Percentiles rank a stretch among this genome's conserved stretches.
phyloP scores from a whole-genome alignment of 2,329 filamentous ascomycete species.

The Stemphylium vesicarium region DNA sequence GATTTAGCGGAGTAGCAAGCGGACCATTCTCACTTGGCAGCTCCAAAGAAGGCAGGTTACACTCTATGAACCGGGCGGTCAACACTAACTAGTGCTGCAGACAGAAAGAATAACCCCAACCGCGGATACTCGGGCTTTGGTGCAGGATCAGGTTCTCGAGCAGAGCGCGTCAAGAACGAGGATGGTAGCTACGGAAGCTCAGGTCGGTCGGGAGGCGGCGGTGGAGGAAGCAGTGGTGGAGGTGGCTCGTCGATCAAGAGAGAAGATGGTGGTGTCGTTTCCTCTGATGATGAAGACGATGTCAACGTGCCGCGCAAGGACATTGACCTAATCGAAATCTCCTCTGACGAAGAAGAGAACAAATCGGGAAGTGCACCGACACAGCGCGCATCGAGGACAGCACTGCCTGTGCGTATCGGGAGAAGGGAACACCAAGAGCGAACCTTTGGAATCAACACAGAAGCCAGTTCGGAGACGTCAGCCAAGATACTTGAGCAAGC shows the following conservation, averaged over 20 bases:
- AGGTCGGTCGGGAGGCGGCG: slow-evolving; percentile 22
- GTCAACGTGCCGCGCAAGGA: slow-evolving; percentile 54
- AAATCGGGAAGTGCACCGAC: slow-evolving; percentile 28
- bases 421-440: slow-evolving; percentile 63
- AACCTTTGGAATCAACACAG: slow-evolving; percentile 60
- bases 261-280: slow-evolving; percentile 52
- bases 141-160: slow-evolving; percentile 39
- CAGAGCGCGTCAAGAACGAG: slow-evolving; percentile 41
- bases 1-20: slow-evolving; percentile 51
- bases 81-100: slow-evolving; percentile 22
- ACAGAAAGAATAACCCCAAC: slow-evolving; percentile 26
- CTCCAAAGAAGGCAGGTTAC: slow-evolving; percentile 32
- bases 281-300: slow-evolving; percentile 60
- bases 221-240: slow-evolving; percentile 17
- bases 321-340: slow-evolving; percentile 66
- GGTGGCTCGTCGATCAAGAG: slow-evolving; percentile 28
- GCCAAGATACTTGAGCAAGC: slow-evolving; percentile 49
- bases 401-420: slow-evolving; percentile 60
- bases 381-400: slow-evolving; percentile 29
- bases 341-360: slow-evolving; percentile 58
- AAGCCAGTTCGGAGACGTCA: slow-evolving; percentile 56
- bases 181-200: slow-evolving; percentile 30
- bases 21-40: slow-evolving; percentile 51
- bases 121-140: slow-evolving; percentile 33
- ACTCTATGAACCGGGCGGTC: not conserved